A percentile compares a stretch with the other conserved stretches of the same genome.
These are phyloP conservation scores for Hirschioporus abietinus DNA, from an alignment of 768 basidiomycete species.

Conservation along the genomic window DNA sequence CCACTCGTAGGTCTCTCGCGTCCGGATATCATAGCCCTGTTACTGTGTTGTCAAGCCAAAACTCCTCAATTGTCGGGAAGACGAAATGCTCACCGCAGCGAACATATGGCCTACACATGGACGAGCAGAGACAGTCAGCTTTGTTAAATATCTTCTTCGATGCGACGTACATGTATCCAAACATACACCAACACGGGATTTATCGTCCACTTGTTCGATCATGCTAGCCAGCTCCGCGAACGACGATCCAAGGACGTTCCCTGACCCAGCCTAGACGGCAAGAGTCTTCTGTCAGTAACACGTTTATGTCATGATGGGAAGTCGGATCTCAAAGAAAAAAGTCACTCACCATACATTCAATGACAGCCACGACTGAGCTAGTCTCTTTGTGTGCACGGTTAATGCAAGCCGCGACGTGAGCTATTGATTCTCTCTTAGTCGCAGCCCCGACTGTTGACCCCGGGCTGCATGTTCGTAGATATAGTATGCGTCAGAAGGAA, in stretches of 20 bases:
- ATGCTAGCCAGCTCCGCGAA: slow-evolving; percentile 66
- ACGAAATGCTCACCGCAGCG: slow-evolving; percentile 49
- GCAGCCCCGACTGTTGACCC: slow-evolving; percentile 76
- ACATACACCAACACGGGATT: slow-evolving; percentile 73
- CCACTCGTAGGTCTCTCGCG: slow-evolving; percentile 66
- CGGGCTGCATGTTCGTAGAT: slow-evolving; percentile 39
- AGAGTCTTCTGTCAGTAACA: background rate
- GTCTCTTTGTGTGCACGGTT: slow-evolving; percentile 70
- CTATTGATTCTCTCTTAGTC: slow-evolving; percentile 54
- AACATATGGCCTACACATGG: slow-evolving; percentile 62
- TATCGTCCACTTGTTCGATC: slow-evolving; percentile 66
- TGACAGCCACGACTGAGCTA: slow-evolving; percentile 49
- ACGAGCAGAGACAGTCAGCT: background rate
- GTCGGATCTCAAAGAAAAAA: background rate
- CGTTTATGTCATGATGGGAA: background rate
- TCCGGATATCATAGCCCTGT: slow-evolving; percentile 79
- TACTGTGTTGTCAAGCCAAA: background rate
- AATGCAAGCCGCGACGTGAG: slow-evolving; percentile 63
- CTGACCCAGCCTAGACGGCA: slow-evolving; percentile 59
- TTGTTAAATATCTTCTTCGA: background rate
- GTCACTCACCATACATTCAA: slow-evolving; percentile 75
- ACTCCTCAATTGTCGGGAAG: background rate
- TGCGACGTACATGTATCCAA: slow-evolving; percentile 69
- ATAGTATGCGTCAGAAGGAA: background rate
- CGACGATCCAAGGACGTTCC: slow-evolving; percentile 70